Evolutionary conservation across 2,329 filamentous ascomycete species (phyloP).

Genomic region (Colletotrichum siamense): DNA sequence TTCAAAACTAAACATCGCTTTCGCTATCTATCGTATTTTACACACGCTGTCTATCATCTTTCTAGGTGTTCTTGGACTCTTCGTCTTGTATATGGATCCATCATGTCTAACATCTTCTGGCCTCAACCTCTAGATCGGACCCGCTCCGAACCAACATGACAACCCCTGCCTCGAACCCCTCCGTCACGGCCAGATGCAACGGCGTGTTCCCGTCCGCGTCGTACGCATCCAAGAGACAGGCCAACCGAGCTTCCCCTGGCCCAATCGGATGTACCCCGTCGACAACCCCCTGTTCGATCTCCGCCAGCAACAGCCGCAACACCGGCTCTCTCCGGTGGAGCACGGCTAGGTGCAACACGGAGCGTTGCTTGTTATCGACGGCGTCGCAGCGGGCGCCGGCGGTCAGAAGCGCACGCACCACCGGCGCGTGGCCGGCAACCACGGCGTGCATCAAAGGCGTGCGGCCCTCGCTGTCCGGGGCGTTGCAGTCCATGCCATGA

Average conservation of each 20-base stretch:
- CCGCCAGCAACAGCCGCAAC: not conserved
- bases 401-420: not conserved
- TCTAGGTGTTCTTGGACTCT: not conserved
- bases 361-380: not conserved
- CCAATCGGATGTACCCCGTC: not conserved
- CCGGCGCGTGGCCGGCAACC: not conserved
- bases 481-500: not conserved
- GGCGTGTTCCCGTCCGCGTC: not conserved
- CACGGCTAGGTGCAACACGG: not conserved
- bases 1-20: not conserved
- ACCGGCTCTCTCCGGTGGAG: not conserved
- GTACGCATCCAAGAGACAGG: not conserved
- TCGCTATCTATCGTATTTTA: not conserved
- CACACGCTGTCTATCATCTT: not conserved
- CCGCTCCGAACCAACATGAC: not conserved
- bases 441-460: not conserved
- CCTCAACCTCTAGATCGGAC: not conserved
- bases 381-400: not conserved
- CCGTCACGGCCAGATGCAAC: not conserved
- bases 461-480: not conserved
- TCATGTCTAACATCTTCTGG: not conserved
- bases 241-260: not conserved
- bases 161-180: not conserved
- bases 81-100: fast-evolving
- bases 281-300: not conserved